Conservation (phyloP, 495 filamentous ascomycete genomes). For the Daldinia caldariorum region DNA sequence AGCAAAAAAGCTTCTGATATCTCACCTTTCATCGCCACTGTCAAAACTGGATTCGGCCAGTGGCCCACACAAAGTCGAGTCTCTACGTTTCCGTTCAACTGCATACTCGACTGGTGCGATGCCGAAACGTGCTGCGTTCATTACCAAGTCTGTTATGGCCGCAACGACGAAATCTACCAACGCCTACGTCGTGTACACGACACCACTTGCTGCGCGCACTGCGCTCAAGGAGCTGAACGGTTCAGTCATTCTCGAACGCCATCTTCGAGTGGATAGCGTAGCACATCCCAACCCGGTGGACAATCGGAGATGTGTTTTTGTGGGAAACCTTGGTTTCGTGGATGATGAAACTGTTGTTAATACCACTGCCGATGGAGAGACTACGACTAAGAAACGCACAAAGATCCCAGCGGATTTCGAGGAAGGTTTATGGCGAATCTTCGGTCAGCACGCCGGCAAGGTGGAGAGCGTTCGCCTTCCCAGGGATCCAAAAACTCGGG, state of each 20-base stretch:
- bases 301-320: constrained; percentile 90
- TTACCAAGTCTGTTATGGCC: constrained; percentile 81
- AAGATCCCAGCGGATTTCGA: constrained; percentile 87
- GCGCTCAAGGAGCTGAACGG: constrained; percentile 85
- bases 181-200: constrained; percentile 89
- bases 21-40: constrained; percentile 65
- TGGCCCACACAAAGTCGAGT: constrained; percentile 77
- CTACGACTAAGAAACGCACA: constrained; percentile 69
- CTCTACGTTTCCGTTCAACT: constrained; percentile 91
- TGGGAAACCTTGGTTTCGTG: constrained; percentile 95
- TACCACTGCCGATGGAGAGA: constrained; percentile 65
- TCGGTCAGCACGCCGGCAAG: constrained; percentile 75
- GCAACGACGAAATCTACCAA: constrained; percentile 93
- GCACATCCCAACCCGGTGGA: constrained; percentile 86
- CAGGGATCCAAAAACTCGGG: constrained; percentile 85
- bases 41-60: constrained; percentile 56
- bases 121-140: constrained; percentile 90
- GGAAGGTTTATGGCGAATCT: constrained; percentile 93
- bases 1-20: constrained; percentile 77
- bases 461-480: constrained; percentile 96
- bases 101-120: constrained; percentile 78
- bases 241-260: constrained; percentile 81
- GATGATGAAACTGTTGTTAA: constrained; percentile 77
- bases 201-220: constrained; percentile 74
- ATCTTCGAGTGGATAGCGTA: constrained; percentile 88